A percentile compares a stretch with the other conserved stretches of the same genome.
Conservation (phyloP, 257 asterid genomes). For the Ilex asprella region DNA sequence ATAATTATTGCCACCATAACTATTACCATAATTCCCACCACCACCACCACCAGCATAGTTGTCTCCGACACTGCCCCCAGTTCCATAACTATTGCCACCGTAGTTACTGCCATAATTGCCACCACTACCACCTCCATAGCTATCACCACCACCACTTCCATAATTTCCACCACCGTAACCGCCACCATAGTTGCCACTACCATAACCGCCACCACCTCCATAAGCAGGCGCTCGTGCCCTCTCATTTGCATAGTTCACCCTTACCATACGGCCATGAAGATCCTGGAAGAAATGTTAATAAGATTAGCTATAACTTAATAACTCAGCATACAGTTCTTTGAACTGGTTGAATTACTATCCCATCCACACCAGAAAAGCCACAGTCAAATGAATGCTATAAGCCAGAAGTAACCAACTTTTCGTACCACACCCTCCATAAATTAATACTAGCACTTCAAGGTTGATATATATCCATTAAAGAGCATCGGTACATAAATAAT, state of each 20-base stretch:
- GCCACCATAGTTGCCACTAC: conserved; percentile 13
- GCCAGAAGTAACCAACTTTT: no score
- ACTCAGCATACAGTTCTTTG: no score
- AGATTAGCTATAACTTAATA: neutral
- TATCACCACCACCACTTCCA: conserved; percentile 11
- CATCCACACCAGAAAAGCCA: no score
- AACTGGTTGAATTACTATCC: no score
- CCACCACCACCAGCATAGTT: neutral
- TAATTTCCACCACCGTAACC: conserved; percentile 8
- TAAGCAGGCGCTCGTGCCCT: conserved; percentile 47
- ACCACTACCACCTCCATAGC: conserved; percentile 11
- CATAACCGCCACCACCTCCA: conserved; percentile 28
- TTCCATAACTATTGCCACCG: neutral
- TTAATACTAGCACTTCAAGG: no score
- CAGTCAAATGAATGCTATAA: no score
- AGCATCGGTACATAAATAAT: no score
- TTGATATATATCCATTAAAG: no score
- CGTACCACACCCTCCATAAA: no score
- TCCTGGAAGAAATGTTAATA: conserved; percentile 31
- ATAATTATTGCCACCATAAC: no score
- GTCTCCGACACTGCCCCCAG: conserved; percentile 3
- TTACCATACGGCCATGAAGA: conserved; percentile 67
- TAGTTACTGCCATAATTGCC: neutral
- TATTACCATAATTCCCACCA: neutral
- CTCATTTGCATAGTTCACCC: conserved; percentile 69